phyloP scores from a whole-genome alignment of 1,284 basidiomycete species.

The Irpex sp. region DNA sequence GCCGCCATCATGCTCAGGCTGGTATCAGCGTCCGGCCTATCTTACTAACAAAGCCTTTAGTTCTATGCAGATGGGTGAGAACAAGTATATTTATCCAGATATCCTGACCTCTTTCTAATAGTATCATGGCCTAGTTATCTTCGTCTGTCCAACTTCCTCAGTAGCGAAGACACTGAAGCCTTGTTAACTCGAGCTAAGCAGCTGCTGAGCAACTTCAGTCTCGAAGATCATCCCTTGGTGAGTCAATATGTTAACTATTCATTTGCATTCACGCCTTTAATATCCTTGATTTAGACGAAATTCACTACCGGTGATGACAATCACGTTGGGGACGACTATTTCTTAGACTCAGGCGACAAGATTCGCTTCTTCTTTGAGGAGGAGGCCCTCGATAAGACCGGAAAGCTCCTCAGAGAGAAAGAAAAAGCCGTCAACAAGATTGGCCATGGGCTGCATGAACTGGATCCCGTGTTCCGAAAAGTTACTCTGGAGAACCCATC shows the following conservation, averaged over 20 bases:
- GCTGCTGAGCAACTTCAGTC: conserved; percentile 72
- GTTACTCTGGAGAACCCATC: conserved; percentile 76
- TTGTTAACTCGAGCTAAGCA: conserved; percentile 70
- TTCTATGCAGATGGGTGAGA: conserved; percentile 49
- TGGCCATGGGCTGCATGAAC: conserved; percentile 80
- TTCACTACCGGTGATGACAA: conserved; percentile 81
- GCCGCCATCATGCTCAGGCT: neutral
- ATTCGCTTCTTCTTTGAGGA: conserved; percentile 88
- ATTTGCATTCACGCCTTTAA: neutral
- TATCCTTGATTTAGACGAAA: conserved; percentile 55
- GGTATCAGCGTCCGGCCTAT: no score
- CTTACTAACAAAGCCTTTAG: conserved; percentile 22
- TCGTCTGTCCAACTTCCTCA: conserved; percentile 72
- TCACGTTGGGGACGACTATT: conserved; percentile 91
- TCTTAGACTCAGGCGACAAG: conserved; percentile 88
- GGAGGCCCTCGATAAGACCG: conserved; percentile 63
- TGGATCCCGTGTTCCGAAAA: conserved; percentile 78
- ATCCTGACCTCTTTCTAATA: neutral
- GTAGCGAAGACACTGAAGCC: conserved; percentile 49
- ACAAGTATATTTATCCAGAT: neutral
- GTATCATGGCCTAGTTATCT: conserved; percentile 58
- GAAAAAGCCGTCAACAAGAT: conserved; percentile 81
- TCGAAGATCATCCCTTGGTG: conserved; percentile 81
- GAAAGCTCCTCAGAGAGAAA: conserved; percentile 74
- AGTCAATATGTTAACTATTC: conserved; percentile 18